These are phyloP conservation scores for Cystobasidiopsis lactophilus DNA, from an alignment of 768 basidiomycete species.

Conservation along the genomic window DNA sequence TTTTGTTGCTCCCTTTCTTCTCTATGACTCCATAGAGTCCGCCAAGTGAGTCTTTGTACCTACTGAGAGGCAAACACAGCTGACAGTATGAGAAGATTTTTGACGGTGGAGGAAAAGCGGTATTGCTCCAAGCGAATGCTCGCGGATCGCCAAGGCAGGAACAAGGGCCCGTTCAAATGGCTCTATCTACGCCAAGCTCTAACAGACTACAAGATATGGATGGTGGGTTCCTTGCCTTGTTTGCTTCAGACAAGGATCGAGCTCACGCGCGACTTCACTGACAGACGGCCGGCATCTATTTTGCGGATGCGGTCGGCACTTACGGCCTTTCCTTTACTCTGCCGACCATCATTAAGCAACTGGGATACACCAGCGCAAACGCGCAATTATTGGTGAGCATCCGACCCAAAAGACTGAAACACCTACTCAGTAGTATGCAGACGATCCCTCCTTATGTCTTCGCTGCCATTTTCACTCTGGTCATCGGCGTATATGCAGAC, in stretches of 20 bases:
- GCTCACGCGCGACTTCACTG: background rate
- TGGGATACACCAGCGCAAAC: conserved; percentile 19
- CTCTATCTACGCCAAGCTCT: conserved; percentile 5
- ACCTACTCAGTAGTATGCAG: too few species aligned
- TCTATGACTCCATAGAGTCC: conserved; percentile 4
- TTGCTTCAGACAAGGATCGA: too few species aligned
- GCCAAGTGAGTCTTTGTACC: too few species aligned
- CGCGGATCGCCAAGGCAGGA: conserved; percentile 3
- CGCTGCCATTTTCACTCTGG: conserved; percentile 13
- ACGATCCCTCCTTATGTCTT: conserved; percentile 19
- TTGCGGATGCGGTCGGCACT: conserved; percentile 16
- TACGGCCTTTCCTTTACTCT: conserved; percentile 20
- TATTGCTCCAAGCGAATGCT: background rate
- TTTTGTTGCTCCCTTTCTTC: conserved; percentile 1
- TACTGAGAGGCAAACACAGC: too few species aligned
- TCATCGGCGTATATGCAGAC: conserved; percentile 1
- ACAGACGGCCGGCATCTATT: too few species aligned
- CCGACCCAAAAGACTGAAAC: too few species aligned
- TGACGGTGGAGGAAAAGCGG: conserved; percentile 2
- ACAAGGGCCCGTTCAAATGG: conserved; percentile 4
- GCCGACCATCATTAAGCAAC: conserved; percentile 18
- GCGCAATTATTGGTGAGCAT: conserved; percentile 12
- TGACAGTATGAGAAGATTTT: too few species aligned
- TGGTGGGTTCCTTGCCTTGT: background rate
- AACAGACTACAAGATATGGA: conserved; percentile 15